phyloP scores from a whole-genome alignment of 768 basidiomycete genomes.

The Termitomyces sp. region DNA sequence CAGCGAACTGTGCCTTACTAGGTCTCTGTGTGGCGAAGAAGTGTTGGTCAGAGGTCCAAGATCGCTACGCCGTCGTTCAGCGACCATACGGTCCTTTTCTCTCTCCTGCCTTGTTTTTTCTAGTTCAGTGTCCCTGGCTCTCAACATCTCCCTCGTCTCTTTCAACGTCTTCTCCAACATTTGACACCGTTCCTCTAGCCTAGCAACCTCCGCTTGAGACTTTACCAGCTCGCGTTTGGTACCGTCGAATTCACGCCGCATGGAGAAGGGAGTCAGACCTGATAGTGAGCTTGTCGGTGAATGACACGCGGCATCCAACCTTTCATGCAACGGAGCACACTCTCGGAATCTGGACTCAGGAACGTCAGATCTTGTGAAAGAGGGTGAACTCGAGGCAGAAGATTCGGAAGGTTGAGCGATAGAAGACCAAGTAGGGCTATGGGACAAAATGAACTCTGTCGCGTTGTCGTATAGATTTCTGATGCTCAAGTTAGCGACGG shows the following conservation, averaged over 20 bases:
- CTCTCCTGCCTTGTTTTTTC: conserved; percentile 41
- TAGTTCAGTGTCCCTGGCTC: conserved; percentile 53
- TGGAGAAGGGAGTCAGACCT: conserved; percentile 33
- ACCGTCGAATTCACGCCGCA: conserved; percentile 55
- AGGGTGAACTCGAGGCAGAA: conserved; percentile 16
- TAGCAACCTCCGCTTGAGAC: conserved; percentile 46
- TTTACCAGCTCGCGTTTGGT: conserved; percentile 51
- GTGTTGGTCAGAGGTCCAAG: conserved; percentile 19
- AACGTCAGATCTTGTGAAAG: conserved; percentile 22
- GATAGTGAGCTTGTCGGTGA: conserved; percentile 36
- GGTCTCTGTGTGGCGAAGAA: conserved; percentile 8
- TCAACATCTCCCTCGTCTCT: conserved; percentile 58
- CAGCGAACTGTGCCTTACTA: conserved; percentile 22
- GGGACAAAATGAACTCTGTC: conserved; percentile 53
- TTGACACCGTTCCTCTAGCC: conserved; percentile 58
- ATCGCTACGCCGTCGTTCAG: conserved; percentile 26
- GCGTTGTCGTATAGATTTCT: conserved; percentile 45
- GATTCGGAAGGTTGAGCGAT: conserved; percentile 22
- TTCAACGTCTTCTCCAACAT: conserved; percentile 57
- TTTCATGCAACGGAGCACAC: conserved; percentile 40
- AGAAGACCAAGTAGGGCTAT: conserved; percentile 29
- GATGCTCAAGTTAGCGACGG: conserved; percentile 42
- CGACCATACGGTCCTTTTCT: conserved; percentile 27
- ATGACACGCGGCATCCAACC: conserved; percentile 42
- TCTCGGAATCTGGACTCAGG: conserved; percentile 39